Evolutionary conservation across 2,329 filamentous ascomycete genomes (phyloP), one percentile per base, ranked within the genome.

Genomic region (Graphilbum fragrans): DNA sequence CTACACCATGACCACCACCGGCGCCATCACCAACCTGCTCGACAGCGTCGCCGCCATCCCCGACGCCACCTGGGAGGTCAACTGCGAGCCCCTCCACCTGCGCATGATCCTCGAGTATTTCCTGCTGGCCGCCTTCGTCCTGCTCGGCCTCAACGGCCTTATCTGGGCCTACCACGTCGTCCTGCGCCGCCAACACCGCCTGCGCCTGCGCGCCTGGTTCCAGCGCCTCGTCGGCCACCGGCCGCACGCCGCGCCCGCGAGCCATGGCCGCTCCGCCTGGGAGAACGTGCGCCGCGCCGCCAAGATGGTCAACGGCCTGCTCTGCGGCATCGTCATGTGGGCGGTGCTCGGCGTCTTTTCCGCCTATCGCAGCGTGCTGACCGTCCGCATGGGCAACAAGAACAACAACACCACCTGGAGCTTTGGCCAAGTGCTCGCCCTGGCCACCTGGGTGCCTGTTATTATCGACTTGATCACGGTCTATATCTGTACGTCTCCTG

Each of bases 361-460:
- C 2, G 35, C 36, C 5, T 58, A 57, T 41, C 45, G 56, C 9
- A 31, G 37, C 22, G 35, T 33, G 3, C 43, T 54, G 5, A 38
- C 48, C 18, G 10, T 40, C 2, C 16, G 27, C 0, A 45, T 53
- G 14, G 48, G 48, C 14, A 27, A 38, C 10, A 33, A 46, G 8
- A 50, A 55, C 37, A 39, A 47, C 23, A 47, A 56, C 22, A 14
- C 5, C 5, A 10, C 45, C 19, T 59, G 56, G 55, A 55, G 50
- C 4, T 59, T 59, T 37, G 52, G 55, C 0, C 56, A 59, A 44
- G 53, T 57, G 4, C 42, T 58, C 3, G 47, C 55, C 0, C 38
- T 59, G 17, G 52, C 52, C 5, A 54, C 53, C 0, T 59, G 57
- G 56, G 45, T 51, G 9, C 54, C 56, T 0, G 50, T 58, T 2